Evolutionary conservation across 306 rosid species (phyloP).

Genomic region (Coriaria nepalensis): DNA sequence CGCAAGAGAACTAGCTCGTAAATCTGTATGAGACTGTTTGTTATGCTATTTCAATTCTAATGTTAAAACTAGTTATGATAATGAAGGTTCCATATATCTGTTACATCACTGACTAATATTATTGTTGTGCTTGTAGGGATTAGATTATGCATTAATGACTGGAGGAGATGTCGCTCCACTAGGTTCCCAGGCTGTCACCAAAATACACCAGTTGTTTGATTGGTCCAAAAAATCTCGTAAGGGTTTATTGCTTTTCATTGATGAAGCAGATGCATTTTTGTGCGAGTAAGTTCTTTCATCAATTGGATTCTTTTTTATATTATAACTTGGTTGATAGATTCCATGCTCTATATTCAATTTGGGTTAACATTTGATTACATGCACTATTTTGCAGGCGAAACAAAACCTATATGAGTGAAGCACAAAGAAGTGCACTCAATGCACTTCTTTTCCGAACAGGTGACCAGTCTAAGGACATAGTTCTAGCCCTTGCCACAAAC

Average conservation of each 20-base stretch:
- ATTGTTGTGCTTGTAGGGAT: constrained; percentile 34
- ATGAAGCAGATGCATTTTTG: constrained; percentile 97
- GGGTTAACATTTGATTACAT: constrained; percentile 2
- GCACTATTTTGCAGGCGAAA: constrained; percentile 59
- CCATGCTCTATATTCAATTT: neutral
- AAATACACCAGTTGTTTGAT: constrained; percentile 92
- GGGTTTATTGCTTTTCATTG: constrained; percentile 93
- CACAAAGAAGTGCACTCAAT: constrained; percentile 96
- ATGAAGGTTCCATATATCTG: too few species aligned
- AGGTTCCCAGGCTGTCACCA: constrained; percentile 95
- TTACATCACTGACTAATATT: neutral
- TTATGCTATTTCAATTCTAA: neutral
- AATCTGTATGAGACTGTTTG: constrained; percentile 54
- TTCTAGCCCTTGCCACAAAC: constrained; percentile 94
- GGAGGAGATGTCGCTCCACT: constrained; percentile 99
- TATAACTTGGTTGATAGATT: neutral
- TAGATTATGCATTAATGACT: constrained; percentile 96
- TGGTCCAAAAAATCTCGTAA: constrained; percentile 79
- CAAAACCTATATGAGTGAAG: constrained; percentile 98
- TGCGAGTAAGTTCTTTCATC: constrained; percentile 64
- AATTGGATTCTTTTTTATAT: neutral
- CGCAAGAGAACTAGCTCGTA: constrained; percentile 87
- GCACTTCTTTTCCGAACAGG: constrained; percentile 97
- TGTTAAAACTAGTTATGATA: neutral
- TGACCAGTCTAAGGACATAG: constrained; percentile 96